phyloP scores from a whole-genome alignment of 768 basidiomycete genomes.

The Lentinus tigrinus region DNA sequence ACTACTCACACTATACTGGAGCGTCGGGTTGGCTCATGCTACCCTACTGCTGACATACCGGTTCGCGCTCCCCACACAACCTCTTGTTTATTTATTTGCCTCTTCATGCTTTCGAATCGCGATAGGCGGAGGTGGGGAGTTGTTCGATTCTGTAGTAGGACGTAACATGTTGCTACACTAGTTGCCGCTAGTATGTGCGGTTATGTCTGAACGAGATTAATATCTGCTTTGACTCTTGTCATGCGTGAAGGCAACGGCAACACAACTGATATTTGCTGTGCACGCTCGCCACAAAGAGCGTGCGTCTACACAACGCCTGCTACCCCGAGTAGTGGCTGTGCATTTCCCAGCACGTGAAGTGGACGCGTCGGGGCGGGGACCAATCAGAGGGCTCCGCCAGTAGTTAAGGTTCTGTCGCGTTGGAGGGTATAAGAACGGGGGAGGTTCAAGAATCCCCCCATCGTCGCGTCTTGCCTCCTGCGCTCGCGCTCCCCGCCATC shows the following conservation, averaged over 20 bases:
- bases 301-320: not conserved
- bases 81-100: conserved; percentile 5
- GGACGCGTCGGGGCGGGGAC: conserved; percentile 19
- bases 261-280: not conserved
- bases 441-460: conserved; percentile 6
- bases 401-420: conserved; percentile 22
- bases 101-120: conserved; percentile 3
- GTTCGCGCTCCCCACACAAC: conserved; percentile 1
- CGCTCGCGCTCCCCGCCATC: conserved; percentile 19
- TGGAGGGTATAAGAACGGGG: conserved; percentile 21
- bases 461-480: conserved; percentile 21
- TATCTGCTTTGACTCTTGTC: not conserved
- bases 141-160: conserved; percentile 6
- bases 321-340: not conserved
- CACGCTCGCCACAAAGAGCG: not conserved
- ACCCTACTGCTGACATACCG: conserved; percentile 8
- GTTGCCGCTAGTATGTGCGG: not conserved
- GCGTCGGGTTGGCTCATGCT: conserved; percentile 9
- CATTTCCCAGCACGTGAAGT: conserved; percentile 15
- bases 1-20: not conserved
- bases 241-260: not conserved
- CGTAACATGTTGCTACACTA: conserved; percentile 3
- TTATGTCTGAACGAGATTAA: not conserved
- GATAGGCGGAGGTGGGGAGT: conserved; percentile 2
- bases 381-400: conserved; percentile 16